A percentile compares a stretch with the other conserved stretches of the same genome.
Evolutionary conservation across 805 yeast genomes (phyloP).

Genomic region (Groenewaldozyma salmanticensis): DNA sequence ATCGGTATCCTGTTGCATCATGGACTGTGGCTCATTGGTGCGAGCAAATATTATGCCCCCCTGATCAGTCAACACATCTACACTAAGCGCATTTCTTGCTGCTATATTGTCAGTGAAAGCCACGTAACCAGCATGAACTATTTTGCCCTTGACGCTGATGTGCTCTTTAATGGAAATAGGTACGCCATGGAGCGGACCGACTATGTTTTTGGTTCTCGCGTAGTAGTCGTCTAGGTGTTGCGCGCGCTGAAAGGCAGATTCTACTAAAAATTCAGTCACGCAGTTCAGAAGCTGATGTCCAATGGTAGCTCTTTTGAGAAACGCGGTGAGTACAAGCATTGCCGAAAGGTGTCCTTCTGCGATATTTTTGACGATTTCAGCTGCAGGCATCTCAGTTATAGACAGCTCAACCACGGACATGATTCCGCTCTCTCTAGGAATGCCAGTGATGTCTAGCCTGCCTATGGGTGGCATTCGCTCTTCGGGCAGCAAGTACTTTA

Average conservation of each 20-base stretch:
- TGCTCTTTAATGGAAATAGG: slow-evolving; percentile 54
- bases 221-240: slow-evolving; percentile 43
- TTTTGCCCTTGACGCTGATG: slow-evolving; percentile 38
- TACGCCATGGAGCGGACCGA: slow-evolving; percentile 60
- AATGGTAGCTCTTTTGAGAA: slow-evolving; percentile 40
- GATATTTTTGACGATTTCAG: slow-evolving; percentile 40
- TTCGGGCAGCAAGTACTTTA: neutral
- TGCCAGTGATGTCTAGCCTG: neutral
- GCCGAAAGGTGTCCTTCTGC: slow-evolving; percentile 37
- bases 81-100: slow-evolving; percentile 16
- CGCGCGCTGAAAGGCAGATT: slow-evolving; percentile 51
- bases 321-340: slow-evolving; percentile 41
- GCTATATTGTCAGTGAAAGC: neutral
- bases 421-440: neutral
- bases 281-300: slow-evolving; percentile 34
- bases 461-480: neutral
- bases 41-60: slow-evolving; percentile 59
- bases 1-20: slow-evolving; percentile 43
- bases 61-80: slow-evolving; percentile 34
- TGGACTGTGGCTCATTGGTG: slow-evolving; percentile 49
- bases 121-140: slow-evolving; percentile 38
- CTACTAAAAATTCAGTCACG: slow-evolving; percentile 36
- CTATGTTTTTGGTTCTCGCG: slow-evolving; percentile 27
- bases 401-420: slow-evolving; percentile 1
- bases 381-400: slow-evolving; percentile 4